Evolutionary conservation across 805 yeast species (phyloP), one percentile per base, ranked within the genome.

Genomic region (Candida michaelii): DNA sequence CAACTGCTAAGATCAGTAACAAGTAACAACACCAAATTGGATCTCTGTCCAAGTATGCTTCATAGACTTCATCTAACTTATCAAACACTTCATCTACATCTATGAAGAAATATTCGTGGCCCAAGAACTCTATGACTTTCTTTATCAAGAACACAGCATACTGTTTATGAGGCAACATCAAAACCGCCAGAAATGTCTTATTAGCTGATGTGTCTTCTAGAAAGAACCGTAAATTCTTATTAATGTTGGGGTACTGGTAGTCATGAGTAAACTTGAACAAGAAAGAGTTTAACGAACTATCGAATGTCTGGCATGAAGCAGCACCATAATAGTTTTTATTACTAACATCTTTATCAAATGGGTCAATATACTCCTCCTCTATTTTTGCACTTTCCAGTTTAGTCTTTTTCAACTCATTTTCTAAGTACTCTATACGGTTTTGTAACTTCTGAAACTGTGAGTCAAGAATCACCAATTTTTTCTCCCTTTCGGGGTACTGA

Each of bases 81-180:
- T 14, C n/a, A 17, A 45, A 37, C 10, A 45, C 18, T 9, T 24
- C 29, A 9, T 30, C 39, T 13, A 41, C 12, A 38, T 45, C 42
- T 17, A 45, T 38, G 11, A 45, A 29, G 24, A 13, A 42, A 12
- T 31, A 42, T 29, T 45, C 49, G 7, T 24, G 30, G 3, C 46
- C 44, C 39, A 45, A 30, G 18, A 45, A 45, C 16, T 37, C 42
- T 10, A 42, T 27, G 7, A 42, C 49, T 15, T 45, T 45, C 12
- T 39, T 27, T 6, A 34, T 31, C 16, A 45, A 21, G 14, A 42
- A 42, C 5, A 36, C 23, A 13, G 49, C 44, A 34, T 45, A 45
- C 8, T 45, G 43, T 36, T 39, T 45, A 14, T 39, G 42, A 6
- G 49, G 49, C n/a, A 45, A 24, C 44, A 42, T 41, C 41, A 42